phyloP scores from a whole-genome alignment of 2,329 filamentous ascomycete genomes.

The Colletotrichum liaoningense region DNA sequence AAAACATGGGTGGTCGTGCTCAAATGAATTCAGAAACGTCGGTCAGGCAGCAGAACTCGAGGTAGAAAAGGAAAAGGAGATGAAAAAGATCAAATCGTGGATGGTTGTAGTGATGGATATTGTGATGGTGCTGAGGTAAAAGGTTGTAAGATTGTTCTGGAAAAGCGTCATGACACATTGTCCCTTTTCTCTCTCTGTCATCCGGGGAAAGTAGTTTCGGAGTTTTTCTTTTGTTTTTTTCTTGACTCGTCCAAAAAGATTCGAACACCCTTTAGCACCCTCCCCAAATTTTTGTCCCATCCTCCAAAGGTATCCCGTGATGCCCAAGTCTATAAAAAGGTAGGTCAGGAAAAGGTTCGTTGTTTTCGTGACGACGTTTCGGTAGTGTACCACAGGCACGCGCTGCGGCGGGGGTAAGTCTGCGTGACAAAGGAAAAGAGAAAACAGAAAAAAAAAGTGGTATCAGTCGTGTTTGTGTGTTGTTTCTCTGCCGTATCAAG shows the following conservation, averaged over 20 bases:
- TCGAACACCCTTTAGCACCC: conserved; percentile 11
- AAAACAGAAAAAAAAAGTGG: conserved; percentile 17
- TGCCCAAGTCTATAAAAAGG: conserved; percentile 27
- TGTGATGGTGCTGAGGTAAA: not conserved
- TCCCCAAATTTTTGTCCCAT: not conserved
- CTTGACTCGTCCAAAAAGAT: not conserved
- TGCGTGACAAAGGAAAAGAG: conserved; percentile 31
- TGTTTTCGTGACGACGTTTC: conserved; percentile 31
- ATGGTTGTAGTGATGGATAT: not conserved
- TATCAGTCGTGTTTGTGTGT: conserved; percentile 30
- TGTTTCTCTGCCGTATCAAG: conserved; percentile 3
- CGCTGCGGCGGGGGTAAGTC: conserved; percentile 23
- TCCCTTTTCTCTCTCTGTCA: not conserved
- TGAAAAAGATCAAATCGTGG: not conserved
- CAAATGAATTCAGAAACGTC: not conserved
- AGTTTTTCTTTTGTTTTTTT: not conserved
- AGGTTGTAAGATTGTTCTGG: conserved; percentile 13
- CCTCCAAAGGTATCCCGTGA: conserved; percentile 10
- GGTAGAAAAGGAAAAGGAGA: not conserved
- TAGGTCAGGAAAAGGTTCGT: conserved; percentile 6
- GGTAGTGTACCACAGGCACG: conserved; percentile 19
- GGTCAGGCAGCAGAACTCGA: not conserved
- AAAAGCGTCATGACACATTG: conserved; percentile 19
- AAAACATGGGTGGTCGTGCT: conserved; percentile 7
- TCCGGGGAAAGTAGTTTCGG: not conserved